phyloP scores from a whole-genome alignment of 176 grass and related monocot genomes.

The Cenchrus fungigraminus region DNA sequence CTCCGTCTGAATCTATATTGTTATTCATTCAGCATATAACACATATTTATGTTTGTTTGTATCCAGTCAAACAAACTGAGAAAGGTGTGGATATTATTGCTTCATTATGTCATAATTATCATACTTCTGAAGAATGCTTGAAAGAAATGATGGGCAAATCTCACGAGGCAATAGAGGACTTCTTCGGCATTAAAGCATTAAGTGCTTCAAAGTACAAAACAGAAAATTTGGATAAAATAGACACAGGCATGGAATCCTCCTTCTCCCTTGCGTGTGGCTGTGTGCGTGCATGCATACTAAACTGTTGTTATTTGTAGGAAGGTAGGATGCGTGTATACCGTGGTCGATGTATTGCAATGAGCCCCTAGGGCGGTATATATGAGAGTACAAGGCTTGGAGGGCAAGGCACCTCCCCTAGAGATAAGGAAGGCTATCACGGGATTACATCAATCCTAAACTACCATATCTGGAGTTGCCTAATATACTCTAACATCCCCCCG shows the following conservation, averaged over 20 bases:
- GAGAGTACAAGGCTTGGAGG: too few species aligned
- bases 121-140: conserved; percentile 82
- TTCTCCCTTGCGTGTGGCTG: not conserved
- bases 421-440: too few species aligned
- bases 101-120: conserved; percentile 86
- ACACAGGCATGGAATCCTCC: conserved; percentile 58
- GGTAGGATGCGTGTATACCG: too few species aligned
- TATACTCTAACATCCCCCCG: too few species aligned
- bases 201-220: conserved; percentile 67
- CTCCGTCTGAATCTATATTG: conserved; percentile 13
- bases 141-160: conserved; percentile 72
- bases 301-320: not conserved
- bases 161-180: conserved; percentile 61
- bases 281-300: not conserved
- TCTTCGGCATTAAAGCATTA: conserved; percentile 63
- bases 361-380: too few species aligned
- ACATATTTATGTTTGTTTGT: conserved; percentile 35
- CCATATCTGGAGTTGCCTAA: too few species aligned
- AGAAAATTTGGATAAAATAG: conserved; percentile 69
- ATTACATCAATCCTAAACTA: too few species aligned
- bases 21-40: conserved; percentile 17
- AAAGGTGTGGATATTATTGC: conserved; percentile 73
- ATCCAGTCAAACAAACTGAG: conserved; percentile 80
- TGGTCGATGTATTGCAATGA: too few species aligned
- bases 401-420: too few species aligned